A percentile compares a stretch with the other conserved stretches of the same genome.
phyloP scores from a whole-genome alignment of 2,329 filamentous ascomycete genomes.

The Fusarium cicatricum region DNA sequence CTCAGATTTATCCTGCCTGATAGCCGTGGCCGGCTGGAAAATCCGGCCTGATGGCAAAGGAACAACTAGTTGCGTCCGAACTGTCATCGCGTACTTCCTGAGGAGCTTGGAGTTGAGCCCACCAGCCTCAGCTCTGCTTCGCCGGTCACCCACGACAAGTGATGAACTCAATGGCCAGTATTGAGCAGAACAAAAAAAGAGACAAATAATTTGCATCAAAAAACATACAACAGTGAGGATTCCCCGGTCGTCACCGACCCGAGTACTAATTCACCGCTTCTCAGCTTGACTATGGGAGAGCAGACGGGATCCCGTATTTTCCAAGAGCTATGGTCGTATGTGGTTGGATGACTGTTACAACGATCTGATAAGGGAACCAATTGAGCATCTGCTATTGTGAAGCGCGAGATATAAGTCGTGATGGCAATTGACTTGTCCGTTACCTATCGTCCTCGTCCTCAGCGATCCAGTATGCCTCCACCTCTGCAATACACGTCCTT shows the following conservation, averaged over 20 bases:
- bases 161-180: too few species aligned
- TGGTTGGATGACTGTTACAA: neutral
- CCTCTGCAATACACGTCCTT: conserved; percentile 56
- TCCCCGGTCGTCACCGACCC: conserved; percentile 6
- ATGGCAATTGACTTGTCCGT: neutral
- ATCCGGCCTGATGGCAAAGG: neutral
- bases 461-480: conserved; percentile 48
- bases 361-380: neutral
- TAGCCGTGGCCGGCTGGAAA: too few species aligned
- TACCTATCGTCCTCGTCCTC: conserved; percentile 41
- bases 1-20: too few species aligned
- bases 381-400: neutral
- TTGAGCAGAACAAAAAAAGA: too few species aligned
- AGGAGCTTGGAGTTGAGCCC: too few species aligned
- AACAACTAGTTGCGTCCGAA: neutral
- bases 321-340: conserved; percentile 7
- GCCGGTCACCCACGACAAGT: too few species aligned
- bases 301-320: conserved; percentile 2
- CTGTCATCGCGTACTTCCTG: too few species aligned
- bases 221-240: conserved; percentile 9
- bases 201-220: too few species aligned
- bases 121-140: too few species aligned
- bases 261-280: conserved; percentile 8
- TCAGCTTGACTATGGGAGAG: conserved; percentile 3
- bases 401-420: too few species aligned